Evolutionary conservation across 2,329 filamentous ascomycete genomes (phyloP), one percentile per base, ranked within the genome.

Genomic region (Colletotrichum viniferum): DNA sequence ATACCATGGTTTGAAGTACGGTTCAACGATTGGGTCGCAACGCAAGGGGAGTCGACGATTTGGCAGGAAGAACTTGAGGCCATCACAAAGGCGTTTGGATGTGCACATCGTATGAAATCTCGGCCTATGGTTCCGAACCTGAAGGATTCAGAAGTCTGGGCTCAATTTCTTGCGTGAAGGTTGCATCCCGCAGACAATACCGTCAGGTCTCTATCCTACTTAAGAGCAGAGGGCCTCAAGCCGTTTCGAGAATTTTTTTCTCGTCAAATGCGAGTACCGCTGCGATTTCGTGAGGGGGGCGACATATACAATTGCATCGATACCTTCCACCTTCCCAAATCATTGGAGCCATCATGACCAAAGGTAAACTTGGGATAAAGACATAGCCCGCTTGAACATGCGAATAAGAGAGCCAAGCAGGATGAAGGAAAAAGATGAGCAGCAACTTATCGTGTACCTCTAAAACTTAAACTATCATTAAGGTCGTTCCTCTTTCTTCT

Each of bases 401-500:
- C 43, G n/a, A n/a, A 21, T 21, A 48, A 48, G 43, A 48, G 38
- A 4, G 18, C 43, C 43, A 21, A 0, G 3, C 3, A 21, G 3
- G 1, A 48, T 21, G 43, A 48, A 13, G n/a, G 18, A 7, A 18
- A 5, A 21, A 3, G 10, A 21, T 48, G 43, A 21, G n/a, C 10
- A 48, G 18, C 18, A 7, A 48, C 18, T 4, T 48, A 48, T 13
- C 18, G 12, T 0, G 9, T 0, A 12, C 5, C 10, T n/a, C 8
- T 2, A 48, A 48, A 21, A 48, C 5, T 36, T 7, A 0, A 36
- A 36, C 0, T 36, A 16, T 1, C 34, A 16, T 36, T 0, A 1
- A 52, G n/a, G 9, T 52, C 1, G n/a, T 4, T 21, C 3, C 18
- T n/a, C n/a, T 4, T 21, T 21, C 43, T 52, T 21, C 43, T 13